phyloP scores from a whole-genome alignment of 1,139 yeast genomes.

The Zygosaccharomyces sapae region DNA sequence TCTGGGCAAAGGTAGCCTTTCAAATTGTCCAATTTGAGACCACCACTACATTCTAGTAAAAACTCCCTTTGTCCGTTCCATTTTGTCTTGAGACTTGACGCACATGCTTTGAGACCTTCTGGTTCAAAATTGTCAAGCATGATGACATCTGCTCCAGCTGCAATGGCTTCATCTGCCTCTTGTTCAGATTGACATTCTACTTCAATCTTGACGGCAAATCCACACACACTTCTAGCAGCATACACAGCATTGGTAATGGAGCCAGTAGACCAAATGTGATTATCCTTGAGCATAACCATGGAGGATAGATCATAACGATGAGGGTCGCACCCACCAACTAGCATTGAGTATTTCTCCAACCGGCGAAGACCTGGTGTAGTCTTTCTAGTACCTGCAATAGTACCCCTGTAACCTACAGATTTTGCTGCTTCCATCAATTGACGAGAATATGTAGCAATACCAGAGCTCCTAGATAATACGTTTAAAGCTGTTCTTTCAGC shows the following conservation, averaged over 20 bases:
- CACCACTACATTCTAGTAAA: conserved; percentile 88
- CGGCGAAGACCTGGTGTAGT: conserved; percentile 94
- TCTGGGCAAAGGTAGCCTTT: conserved; percentile 65
- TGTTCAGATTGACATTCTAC: conserved; percentile 81
- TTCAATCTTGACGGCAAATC: conserved; percentile 86
- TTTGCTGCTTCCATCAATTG: conserved; percentile 59
- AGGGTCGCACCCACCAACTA: conserved; percentile 91
- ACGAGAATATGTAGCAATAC: conserved; percentile 78
- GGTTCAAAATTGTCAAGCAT: conserved; percentile 90
- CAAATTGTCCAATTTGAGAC: conserved; percentile 69
- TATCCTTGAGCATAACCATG: conserved; percentile 96
- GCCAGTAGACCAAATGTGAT: conserved; percentile 89
- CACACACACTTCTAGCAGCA: conserved; percentile 75
- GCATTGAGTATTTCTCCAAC: conserved; percentile 88
- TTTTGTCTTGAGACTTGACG: conserved; percentile 53
- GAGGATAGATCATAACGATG: conserved; percentile 88
- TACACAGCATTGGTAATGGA: conserved; percentile 80
- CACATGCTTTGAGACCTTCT: conserved; percentile 60
- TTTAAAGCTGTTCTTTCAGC: conserved; percentile 88
- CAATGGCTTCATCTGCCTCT: conserved; percentile 89
- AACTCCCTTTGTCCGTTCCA: conserved; percentile 56
- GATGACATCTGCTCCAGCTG: conserved; percentile 92
- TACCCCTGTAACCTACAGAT: conserved; percentile 69
- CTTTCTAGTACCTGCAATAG: conserved; percentile 94
- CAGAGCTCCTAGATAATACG: conserved; percentile 76